These are phyloP conservation scores for Mallotus nudiflorus DNA, from an alignment of 345 rosid species.

Conservation along the genomic window DNA sequence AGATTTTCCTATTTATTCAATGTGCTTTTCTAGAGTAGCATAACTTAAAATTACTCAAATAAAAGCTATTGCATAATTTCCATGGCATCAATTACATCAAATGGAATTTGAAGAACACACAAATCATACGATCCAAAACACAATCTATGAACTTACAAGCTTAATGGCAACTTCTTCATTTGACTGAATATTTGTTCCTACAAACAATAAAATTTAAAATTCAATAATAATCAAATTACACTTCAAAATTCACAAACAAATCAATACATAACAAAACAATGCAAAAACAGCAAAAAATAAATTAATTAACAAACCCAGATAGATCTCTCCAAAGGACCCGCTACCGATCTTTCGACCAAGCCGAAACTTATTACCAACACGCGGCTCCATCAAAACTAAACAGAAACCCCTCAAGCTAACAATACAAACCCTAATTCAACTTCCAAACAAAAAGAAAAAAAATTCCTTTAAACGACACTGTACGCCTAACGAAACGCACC, in stretches of 20 bases:
- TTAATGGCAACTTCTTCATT: constrained; percentile 97
- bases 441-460: neutral
- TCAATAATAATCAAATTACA: neutral
- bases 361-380: constrained; percentile 87
- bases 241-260: neutral
- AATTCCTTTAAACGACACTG: neutral
- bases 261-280: neutral
- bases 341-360: constrained; percentile 97
- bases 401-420: constrained; percentile 9
- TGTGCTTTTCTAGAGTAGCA: neutral
- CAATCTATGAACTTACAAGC: constrained; percentile 60
- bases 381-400: constrained; percentile 62
- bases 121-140: neutral
- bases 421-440: constrained; percentile 12
- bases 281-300: neutral
- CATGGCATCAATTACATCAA: neutral
- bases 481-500: constrained; percentile 30
- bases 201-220: neutral
- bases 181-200: constrained; percentile 84
- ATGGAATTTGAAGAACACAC: neutral
- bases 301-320: constrained; percentile 60
- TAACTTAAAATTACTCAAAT: neutral
- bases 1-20: neutral
- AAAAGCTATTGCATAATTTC: neutral
- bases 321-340: constrained; percentile 99